Evolutionary conservation across 75 land plant genomes (phyloP).

Genomic region (Picea glauca): DNA sequence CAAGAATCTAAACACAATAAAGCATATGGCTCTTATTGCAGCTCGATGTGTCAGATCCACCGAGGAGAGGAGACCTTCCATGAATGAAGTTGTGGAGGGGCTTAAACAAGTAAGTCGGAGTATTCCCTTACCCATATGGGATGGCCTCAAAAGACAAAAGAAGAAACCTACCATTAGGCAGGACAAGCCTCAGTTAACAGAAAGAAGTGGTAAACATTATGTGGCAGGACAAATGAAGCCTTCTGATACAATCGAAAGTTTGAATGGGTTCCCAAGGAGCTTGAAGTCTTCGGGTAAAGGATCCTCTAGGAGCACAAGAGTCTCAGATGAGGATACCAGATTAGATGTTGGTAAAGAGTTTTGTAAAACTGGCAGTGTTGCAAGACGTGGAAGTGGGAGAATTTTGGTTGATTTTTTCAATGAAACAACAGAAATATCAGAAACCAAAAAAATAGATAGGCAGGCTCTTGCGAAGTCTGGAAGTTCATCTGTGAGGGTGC

Average conservation of each 20-base stretch:
- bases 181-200: neutral
- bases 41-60: too few species aligned
- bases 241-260: neutral
- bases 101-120: too few species aligned
- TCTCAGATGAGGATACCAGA: neutral
- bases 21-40: too few species aligned
- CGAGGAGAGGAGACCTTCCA: too few species aligned
- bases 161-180: neutral
- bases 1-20: neutral
- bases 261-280: neutral
- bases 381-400: neutral
- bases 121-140: too few species aligned
- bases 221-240: neutral
- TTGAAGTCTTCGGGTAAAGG: neutral
- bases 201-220: neutral
- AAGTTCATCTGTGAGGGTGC: neutral
- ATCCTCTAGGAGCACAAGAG: slow-evolving; percentile 5
- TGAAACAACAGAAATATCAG: slow-evolving; percentile 3
- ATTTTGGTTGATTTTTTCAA: neutral
- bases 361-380: neutral
- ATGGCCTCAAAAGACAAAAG: too few species aligned
- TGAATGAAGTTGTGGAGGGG: too few species aligned
- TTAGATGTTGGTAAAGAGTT: neutral
- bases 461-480: slow-evolving; percentile 2
- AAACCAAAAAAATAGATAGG: slow-evolving; percentile 1